A percentile compares a stretch with the other conserved stretches of the same genome.
These are phyloP conservation scores for Smittium culicis DNA, from an alignment of 371 early-diverging fungal genomes.

Conservation along the genomic window DNA sequence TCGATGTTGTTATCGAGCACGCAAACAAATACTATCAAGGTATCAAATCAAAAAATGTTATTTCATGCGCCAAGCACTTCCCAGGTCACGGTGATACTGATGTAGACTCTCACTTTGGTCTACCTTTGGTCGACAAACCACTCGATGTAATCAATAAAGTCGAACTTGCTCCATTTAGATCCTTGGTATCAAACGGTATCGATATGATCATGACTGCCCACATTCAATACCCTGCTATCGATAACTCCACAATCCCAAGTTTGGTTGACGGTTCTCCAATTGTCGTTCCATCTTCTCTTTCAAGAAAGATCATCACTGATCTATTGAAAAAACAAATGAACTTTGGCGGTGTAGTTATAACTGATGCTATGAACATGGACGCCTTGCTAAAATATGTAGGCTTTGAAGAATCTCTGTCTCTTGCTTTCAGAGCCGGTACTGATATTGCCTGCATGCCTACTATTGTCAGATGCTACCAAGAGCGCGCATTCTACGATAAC, in stretches of 20 bases:
- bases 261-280: constrained; percentile 7
- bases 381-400: constrained; percentile 35
- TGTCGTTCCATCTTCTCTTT: constrained; percentile 24
- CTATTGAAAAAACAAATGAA: constrained; percentile 26
- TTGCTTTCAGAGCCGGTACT: constrained; percentile 35
- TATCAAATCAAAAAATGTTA: background rate
- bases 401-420: constrained; percentile 22
- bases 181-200: constrained; percentile 21
- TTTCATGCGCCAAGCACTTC: constrained; percentile 10
- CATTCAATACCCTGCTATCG: constrained; percentile 27
- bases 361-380: constrained; percentile 40
- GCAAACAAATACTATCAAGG: constrained; percentile 1
- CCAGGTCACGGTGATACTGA: constrained; percentile 41
- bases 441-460: constrained; percentile 34
- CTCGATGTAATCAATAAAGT: constrained; percentile 25
- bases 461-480: background rate
- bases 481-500: background rate
- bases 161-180: constrained; percentile 33
- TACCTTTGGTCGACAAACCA: constrained; percentile 35
- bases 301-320: constrained; percentile 28
- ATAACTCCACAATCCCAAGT: constrained; percentile 16
- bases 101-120: constrained; percentile 35
- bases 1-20: background rate
- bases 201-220: constrained; percentile 37
- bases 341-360: constrained; percentile 35